phyloP scores from a whole-genome alignment of 169 alveolate species.

The Theileria parva region DNA sequence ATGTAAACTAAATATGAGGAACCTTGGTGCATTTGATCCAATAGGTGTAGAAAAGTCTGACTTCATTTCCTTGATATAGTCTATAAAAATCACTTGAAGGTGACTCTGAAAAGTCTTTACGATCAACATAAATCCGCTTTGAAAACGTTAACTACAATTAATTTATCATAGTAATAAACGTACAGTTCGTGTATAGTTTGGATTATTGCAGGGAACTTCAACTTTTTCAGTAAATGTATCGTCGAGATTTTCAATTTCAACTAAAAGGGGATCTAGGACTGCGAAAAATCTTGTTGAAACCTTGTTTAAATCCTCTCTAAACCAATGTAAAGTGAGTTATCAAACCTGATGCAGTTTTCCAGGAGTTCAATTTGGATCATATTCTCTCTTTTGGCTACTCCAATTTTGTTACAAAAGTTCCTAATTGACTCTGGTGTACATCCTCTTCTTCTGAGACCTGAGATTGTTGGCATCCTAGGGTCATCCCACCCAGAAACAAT shows the following conservation, averaged over 20 bases:
- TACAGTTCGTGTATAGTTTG: conserved; percentile 15
- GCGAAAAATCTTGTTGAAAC: conserved; percentile 68
- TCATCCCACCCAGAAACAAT: conserved; percentile 98
- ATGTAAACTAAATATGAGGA: neutral
- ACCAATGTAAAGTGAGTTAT: conserved; percentile 25
- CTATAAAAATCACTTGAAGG: conserved; percentile 77
- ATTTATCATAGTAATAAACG: neutral
- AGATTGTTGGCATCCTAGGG: conserved; percentile 98
- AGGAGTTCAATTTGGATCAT: conserved; percentile 89
- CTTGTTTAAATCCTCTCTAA: conserved; percentile 72
- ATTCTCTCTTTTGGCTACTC: conserved; percentile 95
- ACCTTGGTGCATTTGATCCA: conserved; percentile 81
- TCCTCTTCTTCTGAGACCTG: conserved; percentile 97
- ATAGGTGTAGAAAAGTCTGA: conserved; percentile 79
- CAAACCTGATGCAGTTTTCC: conserved; percentile 91
- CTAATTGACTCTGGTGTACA: conserved; percentile 89
- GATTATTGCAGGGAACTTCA: conserved; percentile 19
- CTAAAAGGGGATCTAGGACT: conserved; percentile 71
- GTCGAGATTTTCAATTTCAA: conserved; percentile 67
- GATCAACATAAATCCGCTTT: conserved; percentile 76
- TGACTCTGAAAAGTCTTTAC: conserved; percentile 76
- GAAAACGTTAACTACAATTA: conserved; percentile 48
- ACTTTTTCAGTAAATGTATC: conserved; percentile 50
- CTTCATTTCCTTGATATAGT: conserved; percentile 78
- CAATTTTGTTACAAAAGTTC: conserved; percentile 89